Evolutionary conservation across 805 yeast genomes (phyloP), one percentile per base, ranked within the genome.

Genomic region (Cyberlindnera misumaiensis): DNA sequence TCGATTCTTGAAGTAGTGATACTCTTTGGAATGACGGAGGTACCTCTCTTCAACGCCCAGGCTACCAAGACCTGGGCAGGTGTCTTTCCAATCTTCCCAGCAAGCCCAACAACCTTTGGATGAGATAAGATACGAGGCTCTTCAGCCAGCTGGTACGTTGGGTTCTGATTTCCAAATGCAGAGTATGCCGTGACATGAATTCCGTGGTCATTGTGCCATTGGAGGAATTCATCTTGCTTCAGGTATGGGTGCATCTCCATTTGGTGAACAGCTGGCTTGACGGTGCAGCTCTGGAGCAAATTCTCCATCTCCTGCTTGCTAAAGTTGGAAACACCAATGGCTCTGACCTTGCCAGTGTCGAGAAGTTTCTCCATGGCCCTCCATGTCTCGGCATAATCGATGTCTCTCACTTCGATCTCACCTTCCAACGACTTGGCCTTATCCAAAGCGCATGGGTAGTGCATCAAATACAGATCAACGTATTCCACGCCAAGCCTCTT

Each of bases 381-480:
- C 54, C 50, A 48, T 8, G 50, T 43, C 31, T 47, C 43, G 32
- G 42, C 33, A 27, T 42, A 46, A 20, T 42, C 29, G 76, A 81
- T 86, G 10, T 90, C 94, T 39, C 38, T 41, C 9, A 38, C 4
- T 26, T 15, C 22, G 4, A 6, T 11, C 4, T n/a, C 90, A 58
- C 80, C 80, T 6, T 27, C 28, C 14, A 6, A 6, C 5, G 31
- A 30, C 2, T 22, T 6, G 24, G 24, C 26, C 22, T 14, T 40
- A 31, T 55, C 70, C 43, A 72, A 58, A 9, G 80, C 63, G 31
- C 72, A 70, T 5, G 95, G 95, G 90, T 90, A 85, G 61, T 85
- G 95, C 56, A 85, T 70, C 56, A 86, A 68, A 55, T 79, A 77
- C 44, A 85, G 63, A 55, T 85, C 95, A 37, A 85, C 80, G 52